Percentiles rank a stretch among this genome's conserved stretches.
Conservation (phyloP, 495 filamentous ascomycete genomes). For the Penicillium odoratum region DNA sequence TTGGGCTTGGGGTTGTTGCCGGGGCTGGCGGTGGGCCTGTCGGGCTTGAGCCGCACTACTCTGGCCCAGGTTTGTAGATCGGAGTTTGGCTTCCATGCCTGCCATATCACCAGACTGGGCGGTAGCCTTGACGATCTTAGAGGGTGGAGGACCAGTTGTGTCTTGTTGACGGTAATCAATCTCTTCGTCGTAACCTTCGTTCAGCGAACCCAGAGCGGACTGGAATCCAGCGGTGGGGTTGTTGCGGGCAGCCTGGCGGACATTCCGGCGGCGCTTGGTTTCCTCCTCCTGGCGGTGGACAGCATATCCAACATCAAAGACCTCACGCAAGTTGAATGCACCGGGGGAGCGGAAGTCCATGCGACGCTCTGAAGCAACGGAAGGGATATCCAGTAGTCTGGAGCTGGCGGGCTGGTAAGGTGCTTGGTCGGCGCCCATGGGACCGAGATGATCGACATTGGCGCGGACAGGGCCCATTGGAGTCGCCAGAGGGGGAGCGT, state of each 20-base stretch:
- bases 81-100: constrained; percentile 82
- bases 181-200: constrained; percentile 68
- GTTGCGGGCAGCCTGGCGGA: constrained; percentile 63
- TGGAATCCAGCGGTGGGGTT: constrained; percentile 45
- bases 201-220: constrained; percentile 62
- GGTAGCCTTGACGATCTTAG: constrained; percentile 69
- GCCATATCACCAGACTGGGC: constrained; percentile 61
- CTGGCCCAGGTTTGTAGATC: constrained; percentile 69
- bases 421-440: constrained; percentile 38
- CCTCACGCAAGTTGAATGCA: constrained; percentile 90
- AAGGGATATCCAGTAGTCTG: constrained; percentile 50
- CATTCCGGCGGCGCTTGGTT: constrained; percentile 80
- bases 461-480: constrained; percentile 54
- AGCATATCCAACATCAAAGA: constrained; percentile 96
- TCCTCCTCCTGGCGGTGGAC: constrained; percentile 97
- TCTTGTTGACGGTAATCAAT: constrained; percentile 37
- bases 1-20: constrained; percentile 42
- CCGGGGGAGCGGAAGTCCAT: constrained; percentile 96
- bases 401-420: constrained; percentile 42
- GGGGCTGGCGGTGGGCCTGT: constrained; percentile 51
- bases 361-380: constrained; percentile 58
- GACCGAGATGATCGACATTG: constrained; percentile 34
- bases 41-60: constrained; percentile 60
- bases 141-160: constrained; percentile 52
- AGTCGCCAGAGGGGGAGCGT: constrained; percentile 76